A percentile compares a stretch with the other conserved stretches of the same genome.
Evolutionary conservation across 345 rosid genomes (phyloP).

Genomic region (Citrus unshiu): DNA sequence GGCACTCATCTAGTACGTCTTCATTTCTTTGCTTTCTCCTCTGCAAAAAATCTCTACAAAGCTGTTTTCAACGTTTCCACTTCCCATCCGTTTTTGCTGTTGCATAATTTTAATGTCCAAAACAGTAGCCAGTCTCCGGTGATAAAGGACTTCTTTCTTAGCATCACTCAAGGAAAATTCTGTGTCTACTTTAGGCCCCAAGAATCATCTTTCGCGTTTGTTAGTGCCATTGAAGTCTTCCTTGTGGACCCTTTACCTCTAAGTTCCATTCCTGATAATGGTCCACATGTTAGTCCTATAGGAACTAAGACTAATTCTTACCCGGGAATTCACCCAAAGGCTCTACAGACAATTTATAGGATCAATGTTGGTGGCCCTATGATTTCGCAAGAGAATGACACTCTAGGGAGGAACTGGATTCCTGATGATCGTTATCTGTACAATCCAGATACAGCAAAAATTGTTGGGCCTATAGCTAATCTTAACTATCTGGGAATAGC

Average conservation of each 20-base stretch:
- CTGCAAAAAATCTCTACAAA: conserved; percentile 20
- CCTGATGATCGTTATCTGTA: conserved; percentile 30
- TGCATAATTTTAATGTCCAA: conserved; percentile 24
- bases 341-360: conserved; percentile 28
- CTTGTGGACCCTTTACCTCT: conserved; percentile 19
- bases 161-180: conserved; percentile 16
- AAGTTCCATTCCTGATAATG: conserved; percentile 16
- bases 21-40: conserved; percentile 35
- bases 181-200: conserved; percentile 33
- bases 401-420: conserved; percentile 43
- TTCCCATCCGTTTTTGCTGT: conserved; percentile 21
- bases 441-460: conserved; percentile 14
- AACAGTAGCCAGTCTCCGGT: conserved; percentile 8
- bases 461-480: rapidly evolving
- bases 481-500: not conserved
- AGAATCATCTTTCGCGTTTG: conserved; percentile 39
- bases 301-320: not conserved
- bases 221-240: conserved; percentile 73
- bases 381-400: conserved; percentile 32
- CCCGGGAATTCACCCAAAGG: conserved; percentile 18
- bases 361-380: conserved; percentile 44
- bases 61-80: conserved; percentile 34
- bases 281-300: not conserved
- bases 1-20: conserved; percentile 44
- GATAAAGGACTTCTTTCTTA: conserved; percentile 47